A percentile compares a stretch with the other conserved stretches of the same genome.
phyloP scores from a whole-genome alignment of 2,329 filamentous ascomycete species.

The Fusarium pseudograminearum region DNA sequence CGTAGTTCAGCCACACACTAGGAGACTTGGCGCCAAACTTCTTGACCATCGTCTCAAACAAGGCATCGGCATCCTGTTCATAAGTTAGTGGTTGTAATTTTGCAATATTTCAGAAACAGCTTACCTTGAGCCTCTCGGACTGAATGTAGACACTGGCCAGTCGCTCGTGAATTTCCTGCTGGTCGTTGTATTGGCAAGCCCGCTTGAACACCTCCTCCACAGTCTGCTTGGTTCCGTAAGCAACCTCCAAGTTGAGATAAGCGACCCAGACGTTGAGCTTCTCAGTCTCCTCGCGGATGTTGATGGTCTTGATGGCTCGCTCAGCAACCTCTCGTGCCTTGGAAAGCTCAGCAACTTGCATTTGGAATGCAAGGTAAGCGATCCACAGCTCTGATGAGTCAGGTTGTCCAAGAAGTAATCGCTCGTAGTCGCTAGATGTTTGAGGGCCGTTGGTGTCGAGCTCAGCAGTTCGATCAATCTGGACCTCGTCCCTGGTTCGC shows the following conservation, averaged over 20 bases:
- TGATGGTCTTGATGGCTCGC: constrained; percentile 90
- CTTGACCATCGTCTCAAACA: constrained; percentile 89
- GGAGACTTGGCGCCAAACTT: constrained; percentile 87
- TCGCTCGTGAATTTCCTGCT: constrained; percentile 88
- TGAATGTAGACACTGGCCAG: constrained; percentile 96
- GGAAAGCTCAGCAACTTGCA: constrained; percentile 88
- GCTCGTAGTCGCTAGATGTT: constrained; percentile 91
- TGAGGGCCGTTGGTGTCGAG: constrained; percentile 90
- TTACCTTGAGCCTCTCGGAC: constrained; percentile 84
- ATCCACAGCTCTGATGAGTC: constrained; percentile 97
- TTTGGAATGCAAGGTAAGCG: constrained; percentile 98
- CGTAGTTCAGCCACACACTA: constrained; percentile 93
- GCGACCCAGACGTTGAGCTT: constrained; percentile 97
- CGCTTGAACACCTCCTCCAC: constrained; percentile 90
- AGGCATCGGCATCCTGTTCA: constrained; percentile 83
- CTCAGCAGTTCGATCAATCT: constrained; percentile 91
- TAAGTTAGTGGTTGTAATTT: constrained; percentile 45
- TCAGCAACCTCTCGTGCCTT: constrained; percentile 92
- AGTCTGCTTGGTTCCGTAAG: constrained; percentile 85
- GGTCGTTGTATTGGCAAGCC: constrained; percentile 93
- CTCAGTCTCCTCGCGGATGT: constrained; percentile 89
- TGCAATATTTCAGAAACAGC: constrained; percentile 45
- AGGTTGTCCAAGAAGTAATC: constrained; percentile 89
- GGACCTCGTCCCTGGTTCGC: constrained; percentile 79
- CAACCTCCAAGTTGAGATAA: constrained; percentile 92